These are phyloP conservation scores for Drechslerella coelobrocha DNA, from an alignment of 2,329 filamentous ascomycete genomes.

Conservation along the genomic window DNA sequence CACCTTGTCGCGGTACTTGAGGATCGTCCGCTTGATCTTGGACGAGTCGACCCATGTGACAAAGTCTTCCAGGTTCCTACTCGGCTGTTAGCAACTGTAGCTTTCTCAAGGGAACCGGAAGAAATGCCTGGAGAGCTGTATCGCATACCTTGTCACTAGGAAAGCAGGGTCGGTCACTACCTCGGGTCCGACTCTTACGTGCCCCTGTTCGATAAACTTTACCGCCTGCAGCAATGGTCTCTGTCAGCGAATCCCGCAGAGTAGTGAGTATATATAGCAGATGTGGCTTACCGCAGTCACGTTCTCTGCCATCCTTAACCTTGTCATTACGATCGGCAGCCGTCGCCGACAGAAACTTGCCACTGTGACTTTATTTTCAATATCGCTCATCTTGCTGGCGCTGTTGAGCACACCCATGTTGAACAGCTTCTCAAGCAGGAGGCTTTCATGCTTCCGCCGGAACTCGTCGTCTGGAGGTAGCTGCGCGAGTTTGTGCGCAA, in stretches of 20 bases:
- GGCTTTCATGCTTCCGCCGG: constrained; percentile 81
- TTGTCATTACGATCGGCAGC: constrained; percentile 87
- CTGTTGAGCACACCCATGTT: constrained; percentile 84
- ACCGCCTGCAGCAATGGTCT: constrained; percentile 57
- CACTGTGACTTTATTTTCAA: constrained; percentile 88
- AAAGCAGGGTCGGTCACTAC: constrained; percentile 72
- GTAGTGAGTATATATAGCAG: no score
- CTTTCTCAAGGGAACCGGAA: neutral
- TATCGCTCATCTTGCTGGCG: constrained; percentile 77
- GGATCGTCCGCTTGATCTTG: constrained; percentile 74
- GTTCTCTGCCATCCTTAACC: constrained; percentile 88
- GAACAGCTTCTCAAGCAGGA: constrained; percentile 88
- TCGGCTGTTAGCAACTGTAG: constrained; percentile 5
- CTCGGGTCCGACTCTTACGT: constrained; percentile 71
- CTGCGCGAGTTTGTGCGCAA: constrained; percentile 85
- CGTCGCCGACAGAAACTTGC: constrained; percentile 83
- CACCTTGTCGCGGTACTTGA: constrained; percentile 73
- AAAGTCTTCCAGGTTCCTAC: constrained; percentile 71
- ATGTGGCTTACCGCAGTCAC: constrained; percentile 76
- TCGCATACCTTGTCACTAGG: constrained; percentile 64
- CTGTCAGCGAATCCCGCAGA: constrained; percentile 40
- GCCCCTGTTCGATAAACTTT: constrained; percentile 72
- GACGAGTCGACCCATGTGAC: constrained; percentile 75
- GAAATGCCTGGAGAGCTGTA: no score
- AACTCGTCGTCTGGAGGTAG: constrained; percentile 80